Base-by-base conservation (phyloP, 148 eudicot genomes). In the Diospyros kaki region DNA sequence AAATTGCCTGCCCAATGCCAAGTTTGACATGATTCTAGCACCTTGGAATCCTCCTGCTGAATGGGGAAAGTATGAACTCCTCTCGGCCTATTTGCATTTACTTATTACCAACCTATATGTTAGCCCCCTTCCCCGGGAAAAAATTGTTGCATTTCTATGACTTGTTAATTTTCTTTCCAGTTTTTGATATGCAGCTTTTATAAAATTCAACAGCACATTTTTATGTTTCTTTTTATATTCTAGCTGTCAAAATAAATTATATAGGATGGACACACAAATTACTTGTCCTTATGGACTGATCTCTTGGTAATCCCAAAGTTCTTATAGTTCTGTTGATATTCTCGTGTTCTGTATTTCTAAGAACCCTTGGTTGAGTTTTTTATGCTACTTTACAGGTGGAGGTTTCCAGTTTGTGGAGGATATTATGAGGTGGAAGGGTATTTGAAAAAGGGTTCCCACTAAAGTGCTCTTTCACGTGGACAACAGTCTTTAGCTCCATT, bases 21-120 rank as follows among this genome's bases (percentile, higher is more conserved):
- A 95, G 85, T 95, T 91, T 60, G 97, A 89, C 73, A 89, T 95
- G 99, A 97, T 95, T 81, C 77, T 95, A 58, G 88, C 92, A 74
- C 97, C 99, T 61, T 95, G 99, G 99, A 95, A 86, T 87, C 97
- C 99, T 86, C 99, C 97, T 76, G 58, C 89, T 64, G 99, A 95
- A 85, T 95, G 99, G 99, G 99, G 99, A 87, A 92, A 91, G 99
- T 95, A 90, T 79, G 94, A 52, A 73, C 62, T 73, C 71, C 59
- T 77, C 59, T 79, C 58, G n/a, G 69, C 59, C 73, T 68, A 66
- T 18, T 78, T 72, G 40, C 44, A 46, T n/a, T 74, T 74, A 40
- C 11, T 9, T 15, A 14, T n/a, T 28, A 28, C 28, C 28, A 28
- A 55, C 39, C 63, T 54, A 44, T 41, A 55, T n/a, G 62, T 41